These are phyloP conservation scores for Epichloe coenophiala DNA, from an alignment of 2,329 filamentous ascomycete species.

Conservation along the genomic window DNA sequence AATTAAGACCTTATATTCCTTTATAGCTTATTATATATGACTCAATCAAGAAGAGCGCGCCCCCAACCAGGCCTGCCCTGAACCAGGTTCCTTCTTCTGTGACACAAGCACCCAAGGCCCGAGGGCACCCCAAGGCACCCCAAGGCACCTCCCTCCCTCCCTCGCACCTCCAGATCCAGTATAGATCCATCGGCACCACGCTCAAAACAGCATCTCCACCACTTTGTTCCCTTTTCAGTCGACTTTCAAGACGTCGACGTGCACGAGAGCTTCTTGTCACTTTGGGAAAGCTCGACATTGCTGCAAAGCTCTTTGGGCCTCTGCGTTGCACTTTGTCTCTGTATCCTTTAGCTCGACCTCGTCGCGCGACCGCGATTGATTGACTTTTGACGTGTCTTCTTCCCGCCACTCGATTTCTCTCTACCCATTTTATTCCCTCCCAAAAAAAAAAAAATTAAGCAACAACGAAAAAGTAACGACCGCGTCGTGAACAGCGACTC, in stretches of 20 bases:
- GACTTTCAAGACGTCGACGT: conserved; percentile 7
- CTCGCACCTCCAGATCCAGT: conserved; percentile 49
- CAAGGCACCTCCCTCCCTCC: conserved; percentile 29
- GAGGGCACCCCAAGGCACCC: too few relatives aligned
- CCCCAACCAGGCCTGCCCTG: conserved; percentile 6
- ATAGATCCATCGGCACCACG: conserved; percentile 52
- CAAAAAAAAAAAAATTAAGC: not conserved
- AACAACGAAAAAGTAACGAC: not conserved
- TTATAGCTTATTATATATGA: too few relatives aligned
- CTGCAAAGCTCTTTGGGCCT: not conserved
- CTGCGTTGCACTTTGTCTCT: not conserved
- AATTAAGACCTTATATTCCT: too few relatives aligned
- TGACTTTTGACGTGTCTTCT: conserved; percentile 1
- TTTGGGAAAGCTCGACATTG: conserved; percentile 4
- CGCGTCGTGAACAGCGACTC: conserved; percentile 1
- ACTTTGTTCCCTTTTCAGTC: conserved; percentile 37
- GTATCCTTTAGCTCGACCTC: not conserved
- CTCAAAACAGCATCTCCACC: conserved; percentile 53
- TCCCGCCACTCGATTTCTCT: conserved; percentile 1
- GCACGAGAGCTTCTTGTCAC: conserved; percentile 19
- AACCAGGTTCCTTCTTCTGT: not conserved
- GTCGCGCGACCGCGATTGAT: conserved; percentile 1
- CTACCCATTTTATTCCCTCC: not conserved
- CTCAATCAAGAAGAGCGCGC: conserved; percentile 24
- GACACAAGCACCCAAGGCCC: not conserved